A percentile compares a stretch with the other conserved stretches of the same genome.
These are phyloP conservation scores for Cornus kousa DNA, from an alignment of 148 eudicot species.

Conservation along the genomic window DNA sequence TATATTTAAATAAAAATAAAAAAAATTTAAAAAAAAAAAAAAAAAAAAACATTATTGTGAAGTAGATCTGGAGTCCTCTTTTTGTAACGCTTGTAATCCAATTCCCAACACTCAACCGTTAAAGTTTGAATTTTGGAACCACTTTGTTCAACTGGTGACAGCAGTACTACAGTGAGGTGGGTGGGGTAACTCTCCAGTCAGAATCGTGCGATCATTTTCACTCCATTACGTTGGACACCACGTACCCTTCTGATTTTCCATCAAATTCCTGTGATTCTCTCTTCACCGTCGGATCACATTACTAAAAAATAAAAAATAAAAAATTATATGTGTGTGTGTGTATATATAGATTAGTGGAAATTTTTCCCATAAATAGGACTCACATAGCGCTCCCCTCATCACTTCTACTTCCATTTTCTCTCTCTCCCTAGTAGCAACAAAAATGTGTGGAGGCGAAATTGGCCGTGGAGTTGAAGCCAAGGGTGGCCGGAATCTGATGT, in stretches of 20 bases:
- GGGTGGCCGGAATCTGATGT: conserved; percentile 23
- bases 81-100: too few relatives aligned
- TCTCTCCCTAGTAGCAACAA: not conserved
- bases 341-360: not conserved
- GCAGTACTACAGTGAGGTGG: not conserved
- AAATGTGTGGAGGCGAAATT: conserved; percentile 34
- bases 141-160: not conserved
- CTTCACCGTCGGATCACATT: not conserved
- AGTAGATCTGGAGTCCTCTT: too few relatives aligned
- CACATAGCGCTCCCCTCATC: too few relatives aligned
- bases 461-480: conserved; percentile 3
- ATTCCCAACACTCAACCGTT: not conserved
- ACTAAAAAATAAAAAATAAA: too few relatives aligned
- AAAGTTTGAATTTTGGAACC: not conserved
- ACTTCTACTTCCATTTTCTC: not conserved
- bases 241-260: not conserved
- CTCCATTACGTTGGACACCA: not conserved
- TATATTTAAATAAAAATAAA: too few relatives aligned
- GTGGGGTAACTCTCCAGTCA: too few relatives aligned
- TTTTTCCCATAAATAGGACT: too few relatives aligned
- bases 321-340: too few relatives aligned
- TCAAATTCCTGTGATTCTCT: not conserved
- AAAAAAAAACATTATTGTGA: too few relatives aligned
- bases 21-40: too few relatives aligned
- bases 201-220: not conserved